Base-by-base conservation (phyloP, 2,329 filamentous ascomycete species). In the Fusarium praegraminearum region DNA sequence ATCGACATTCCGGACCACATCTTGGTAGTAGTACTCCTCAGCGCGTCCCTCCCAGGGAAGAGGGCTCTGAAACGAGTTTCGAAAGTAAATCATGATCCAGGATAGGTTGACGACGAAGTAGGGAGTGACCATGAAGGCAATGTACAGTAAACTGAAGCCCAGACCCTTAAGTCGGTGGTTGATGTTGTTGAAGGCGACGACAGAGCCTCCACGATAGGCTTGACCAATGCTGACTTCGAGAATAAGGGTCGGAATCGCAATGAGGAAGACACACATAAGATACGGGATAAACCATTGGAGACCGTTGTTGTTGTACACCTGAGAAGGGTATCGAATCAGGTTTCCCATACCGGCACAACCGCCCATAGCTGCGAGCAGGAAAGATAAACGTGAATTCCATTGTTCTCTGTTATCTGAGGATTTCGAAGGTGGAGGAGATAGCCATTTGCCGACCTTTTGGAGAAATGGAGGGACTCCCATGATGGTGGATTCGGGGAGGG, bases 161-260 rank as follows among this genome's bases (percentile, higher is more conserved):
- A 85, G 79, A 4, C 86, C 86, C 67, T 85, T 87, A 35, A 88
- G 78, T 10, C 86, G 81, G 53, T 80, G 76, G 70, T 86, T 82
- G 62, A 88, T 78, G 67, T 83, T 86, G 77, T 85, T 84, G 73
- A 82, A 87, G 7, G 86, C 85, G 55, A 87, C 83, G 40, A 87
- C 84, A 5, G 82, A 83, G 15, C 86, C 86, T 40, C 84, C 85
- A 15, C 85, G 84, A 71, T 87, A 87, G 7, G 86, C 85, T 70
- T 88, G 91, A 47, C 93, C 93, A 54, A 92, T 93, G 55, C 91
- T 91, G 52, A 88, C 86, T 73, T 89, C 86, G 24, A 88, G 81
- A 15, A 87, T 82, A 38, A 88, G 80, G 1, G 83, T 81, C 0
- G 86, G 86, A 45, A 88, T 87, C 38, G 86, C 86, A 59, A 89